Evolutionary conservation across 768 basidiomycete genomes (phyloP).

Genomic region (Lactifluus volemus): DNA sequence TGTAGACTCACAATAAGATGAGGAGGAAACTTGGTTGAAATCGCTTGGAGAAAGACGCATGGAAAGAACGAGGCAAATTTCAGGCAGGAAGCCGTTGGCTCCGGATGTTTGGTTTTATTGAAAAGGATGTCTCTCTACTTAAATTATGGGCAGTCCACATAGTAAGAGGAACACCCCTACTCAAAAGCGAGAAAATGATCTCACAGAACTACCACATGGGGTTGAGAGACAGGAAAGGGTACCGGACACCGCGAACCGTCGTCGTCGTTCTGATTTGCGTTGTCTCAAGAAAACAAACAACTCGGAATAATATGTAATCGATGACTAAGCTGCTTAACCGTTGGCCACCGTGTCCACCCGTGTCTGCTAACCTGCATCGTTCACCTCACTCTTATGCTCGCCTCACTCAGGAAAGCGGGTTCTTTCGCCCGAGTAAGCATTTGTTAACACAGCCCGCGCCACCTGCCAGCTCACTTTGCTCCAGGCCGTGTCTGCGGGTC

Average conservation of each 20-base stretch:
- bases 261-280: conserved; percentile 57
- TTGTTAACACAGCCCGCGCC: background rate
- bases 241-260: conserved; percentile 48
- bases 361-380: background rate
- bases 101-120: background rate
- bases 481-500: conserved; percentile 64
- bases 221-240: conserved; percentile 63
- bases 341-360: background rate
- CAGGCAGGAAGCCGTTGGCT: background rate
- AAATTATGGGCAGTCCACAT: conserved; percentile 69
- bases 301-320: conserved; percentile 20
- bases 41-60: background rate
- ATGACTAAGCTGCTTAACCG: conserved; percentile 33
- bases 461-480: background rate
- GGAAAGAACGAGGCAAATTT: background rate
- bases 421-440: conserved; percentile 53
- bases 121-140: conserved; percentile 51
- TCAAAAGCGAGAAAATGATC: conserved; percentile 32
- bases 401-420: conserved; percentile 55
- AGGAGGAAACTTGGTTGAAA: background rate
- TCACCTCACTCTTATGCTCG: conserved; percentile 43
- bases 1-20: background rate
- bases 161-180: conserved; percentile 16
- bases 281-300: background rate
- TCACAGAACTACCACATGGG: conserved; percentile 48